These are phyloP conservation scores for Lipomyces spencermartinsiae DNA, from an alignment of 805 yeast genomes.

Conservation along the genomic window DNA sequence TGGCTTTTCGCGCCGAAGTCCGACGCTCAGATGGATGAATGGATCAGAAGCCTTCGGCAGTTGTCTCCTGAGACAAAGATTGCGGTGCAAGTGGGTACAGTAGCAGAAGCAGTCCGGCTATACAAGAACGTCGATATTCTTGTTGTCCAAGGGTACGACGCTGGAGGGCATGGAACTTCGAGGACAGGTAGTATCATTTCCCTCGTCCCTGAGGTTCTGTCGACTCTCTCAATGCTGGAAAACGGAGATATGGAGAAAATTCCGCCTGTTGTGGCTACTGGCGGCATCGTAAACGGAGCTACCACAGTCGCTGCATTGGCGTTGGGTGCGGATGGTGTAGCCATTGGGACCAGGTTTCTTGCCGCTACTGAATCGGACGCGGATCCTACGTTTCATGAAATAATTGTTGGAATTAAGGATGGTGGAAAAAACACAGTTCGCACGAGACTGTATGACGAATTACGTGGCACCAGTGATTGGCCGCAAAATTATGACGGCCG, in stretches of 20 bases:
- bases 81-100: constrained; percentile 26
- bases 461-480: constrained; percentile 29
- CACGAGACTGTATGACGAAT: constrained; percentile 22
- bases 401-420: constrained; percentile 15
- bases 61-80: constrained; percentile 1
- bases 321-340: constrained; percentile 59
- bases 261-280: constrained; percentile 54
- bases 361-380: constrained; percentile 28
- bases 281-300: constrained; percentile 55
- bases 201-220: constrained; percentile 40
- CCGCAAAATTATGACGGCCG: constrained; percentile 25
- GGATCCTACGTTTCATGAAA: constrained; percentile 11
- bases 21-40: constrained; percentile 1
- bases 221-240: constrained; percentile 5
- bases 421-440: constrained; percentile 25
- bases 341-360: constrained; percentile 55
- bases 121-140: constrained; percentile 55
- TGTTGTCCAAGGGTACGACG: constrained; percentile 64
- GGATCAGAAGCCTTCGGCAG: constrained; percentile 18
- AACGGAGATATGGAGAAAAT: neutral
- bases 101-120: constrained; percentile 20
- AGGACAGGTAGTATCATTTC: constrained; percentile 45
- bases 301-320: constrained; percentile 47
- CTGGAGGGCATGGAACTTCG: constrained; percentile 70
- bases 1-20: constrained; percentile 30